Conservation (phyloP, 2,329 filamentous ascomycete genomes). For the Iodosphaeria phyllophila region DNA sequence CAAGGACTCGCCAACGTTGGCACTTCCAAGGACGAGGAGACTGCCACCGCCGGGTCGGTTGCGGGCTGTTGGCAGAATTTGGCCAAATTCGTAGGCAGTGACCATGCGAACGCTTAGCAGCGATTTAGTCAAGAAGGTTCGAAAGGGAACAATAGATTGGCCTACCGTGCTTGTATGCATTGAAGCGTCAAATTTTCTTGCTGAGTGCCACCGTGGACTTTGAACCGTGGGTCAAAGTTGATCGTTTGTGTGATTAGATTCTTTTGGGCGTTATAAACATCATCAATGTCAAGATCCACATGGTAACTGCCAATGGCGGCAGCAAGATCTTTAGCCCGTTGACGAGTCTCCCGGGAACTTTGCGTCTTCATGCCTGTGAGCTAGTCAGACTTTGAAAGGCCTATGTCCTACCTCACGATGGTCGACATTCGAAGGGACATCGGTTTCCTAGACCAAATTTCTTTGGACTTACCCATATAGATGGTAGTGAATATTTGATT, state of each 20-base stretch:
- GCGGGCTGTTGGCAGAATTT: conserved; percentile 40
- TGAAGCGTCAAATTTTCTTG: conserved; percentile 48
- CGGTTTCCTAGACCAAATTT: too few species aligned
- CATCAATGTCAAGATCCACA: conserved; percentile 55
- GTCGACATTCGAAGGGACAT: not conserved
- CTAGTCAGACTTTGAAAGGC: too few species aligned
- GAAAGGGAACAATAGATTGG: too few species aligned
- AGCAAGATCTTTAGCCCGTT: conserved; percentile 41
- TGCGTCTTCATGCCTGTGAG: conserved; percentile 51
- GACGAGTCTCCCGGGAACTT: conserved; percentile 45
- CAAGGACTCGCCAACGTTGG: conserved; percentile 40
- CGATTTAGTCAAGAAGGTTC: too few species aligned
- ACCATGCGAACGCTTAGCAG: conserved; percentile 49
- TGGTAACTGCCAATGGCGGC: conserved; percentile 52
- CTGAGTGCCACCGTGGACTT: conserved; percentile 41
- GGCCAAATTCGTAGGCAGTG: conserved; percentile 41
- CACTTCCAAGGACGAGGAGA: conserved; percentile 47
- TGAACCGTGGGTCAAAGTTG: conserved; percentile 34
- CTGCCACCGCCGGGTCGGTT: conserved; percentile 34
- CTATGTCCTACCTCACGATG: conserved; percentile 17
- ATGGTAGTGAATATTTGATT: conserved; percentile 31
- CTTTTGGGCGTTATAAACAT: conserved; percentile 39
- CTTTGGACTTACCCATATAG: too few species aligned
- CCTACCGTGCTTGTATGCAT: conserved; percentile 47
- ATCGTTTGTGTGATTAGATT: conserved; percentile 38